These are phyloP conservation scores for Penicillium sp. DNA, from an alignment of 2,329 filamentous ascomycete genomes.

Conservation along the genomic window DNA sequence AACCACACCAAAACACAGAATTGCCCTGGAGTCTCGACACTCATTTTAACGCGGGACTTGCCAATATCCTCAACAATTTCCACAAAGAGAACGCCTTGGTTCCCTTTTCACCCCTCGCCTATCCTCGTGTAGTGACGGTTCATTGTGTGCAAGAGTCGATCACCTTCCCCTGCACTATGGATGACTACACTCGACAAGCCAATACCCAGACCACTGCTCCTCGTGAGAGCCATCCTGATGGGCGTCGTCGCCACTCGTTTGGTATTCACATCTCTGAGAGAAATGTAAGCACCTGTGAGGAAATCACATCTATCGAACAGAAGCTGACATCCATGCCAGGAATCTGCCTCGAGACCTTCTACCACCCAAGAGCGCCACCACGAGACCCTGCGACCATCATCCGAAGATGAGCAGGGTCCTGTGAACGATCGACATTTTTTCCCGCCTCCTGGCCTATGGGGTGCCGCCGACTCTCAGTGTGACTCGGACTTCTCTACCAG, in stretches of 20 bases:
- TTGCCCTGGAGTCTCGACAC: not conserved
- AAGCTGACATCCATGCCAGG: slow-evolving; percentile 6
- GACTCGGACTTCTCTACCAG: slow-evolving; percentile 16
- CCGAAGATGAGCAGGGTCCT: not conserved
- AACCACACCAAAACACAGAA: not conserved
- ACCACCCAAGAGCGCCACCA: not conserved
- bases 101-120: not conserved
- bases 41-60: not conserved
- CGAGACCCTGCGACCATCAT: not conserved
- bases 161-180: not conserved
- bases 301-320: not conserved
- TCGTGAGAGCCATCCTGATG: not conserved
- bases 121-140: not conserved
- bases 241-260: slow-evolving; percentile 19
- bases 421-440: not conserved
- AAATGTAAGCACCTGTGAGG: slow-evolving; percentile 12
- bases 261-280: slow-evolving; percentile 25
- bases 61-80: not conserved
- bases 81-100: not conserved
- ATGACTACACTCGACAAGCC: not conserved
- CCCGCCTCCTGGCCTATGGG: not conserved
- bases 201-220: not conserved
- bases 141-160: not conserved
- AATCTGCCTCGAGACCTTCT: not conserved
- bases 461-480: slow-evolving; percentile 1